A percentile compares a stretch with the other conserved stretches of the same genome.
Evolutionary conservation across 1,139 yeast genomes (phyloP).

Genomic region (Suhomyces guaymorum): DNA sequence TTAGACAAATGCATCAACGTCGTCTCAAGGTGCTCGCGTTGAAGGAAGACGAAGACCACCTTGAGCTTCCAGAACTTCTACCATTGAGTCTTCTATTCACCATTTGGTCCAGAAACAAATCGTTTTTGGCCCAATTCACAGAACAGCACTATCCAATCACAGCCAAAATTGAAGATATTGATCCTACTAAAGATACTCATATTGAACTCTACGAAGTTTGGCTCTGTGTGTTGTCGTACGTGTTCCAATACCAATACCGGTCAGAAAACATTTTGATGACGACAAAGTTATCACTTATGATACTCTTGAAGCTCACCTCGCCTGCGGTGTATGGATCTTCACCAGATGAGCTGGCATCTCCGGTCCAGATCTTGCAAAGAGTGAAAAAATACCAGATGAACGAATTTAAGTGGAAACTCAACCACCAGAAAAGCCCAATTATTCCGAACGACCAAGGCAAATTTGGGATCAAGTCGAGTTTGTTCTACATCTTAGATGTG

Average conservation of each 20-base stretch:
- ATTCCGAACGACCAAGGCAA: constrained; percentile 29
- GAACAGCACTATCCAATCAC: constrained; percentile 17
- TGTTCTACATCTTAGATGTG: constrained; percentile 41
- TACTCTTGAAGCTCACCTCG: constrained; percentile 29
- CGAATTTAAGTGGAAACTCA: constrained; percentile 44
- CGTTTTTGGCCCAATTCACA: constrained; percentile 23
- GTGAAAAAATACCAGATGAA: constrained; percentile 29
- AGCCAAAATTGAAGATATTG: constrained; percentile 20
- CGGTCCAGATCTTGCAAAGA: constrained; percentile 13
- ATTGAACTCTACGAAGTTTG: constrained; percentile 35
- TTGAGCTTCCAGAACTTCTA: constrained; percentile 26
- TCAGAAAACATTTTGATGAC: constrained; percentile 24
- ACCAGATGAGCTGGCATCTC: constrained; percentile 4
- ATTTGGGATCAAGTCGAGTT: constrained; percentile 30
- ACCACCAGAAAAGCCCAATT: constrained; percentile 42
- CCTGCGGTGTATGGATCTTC: constrained; percentile 10
- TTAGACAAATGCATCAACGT: constrained; percentile 20
- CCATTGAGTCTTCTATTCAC: constrained; percentile 26
- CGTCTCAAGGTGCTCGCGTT: constrained; percentile 14
- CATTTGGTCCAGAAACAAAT: constrained; percentile 23
- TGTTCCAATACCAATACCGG: constrained; percentile 39
- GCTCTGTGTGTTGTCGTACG: constrained; percentile 40
- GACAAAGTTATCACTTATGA: constrained; percentile 26
- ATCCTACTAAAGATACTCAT: constrained; percentile 17
- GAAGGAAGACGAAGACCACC: constrained; percentile 15